Percentiles rank a stretch among this genome's conserved stretches.
Evolutionary conservation across 345 rosid species (phyloP).

Genomic region (Gossypium herbaceum): DNA sequence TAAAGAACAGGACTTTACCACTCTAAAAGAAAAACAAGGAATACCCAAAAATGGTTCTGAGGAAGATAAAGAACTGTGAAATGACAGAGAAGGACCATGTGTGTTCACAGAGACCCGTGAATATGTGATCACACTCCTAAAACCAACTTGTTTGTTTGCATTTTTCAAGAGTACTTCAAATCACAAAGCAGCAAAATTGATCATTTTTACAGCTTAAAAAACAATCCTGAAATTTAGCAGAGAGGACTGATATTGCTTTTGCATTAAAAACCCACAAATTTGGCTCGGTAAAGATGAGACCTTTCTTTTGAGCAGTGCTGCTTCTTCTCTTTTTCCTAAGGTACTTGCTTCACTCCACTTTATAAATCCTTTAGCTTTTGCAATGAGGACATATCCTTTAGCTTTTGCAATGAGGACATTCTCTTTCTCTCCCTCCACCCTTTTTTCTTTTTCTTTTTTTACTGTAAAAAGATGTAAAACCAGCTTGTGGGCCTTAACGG

Average conservation of each 20-base stretch:
- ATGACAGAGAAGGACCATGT: constrained; percentile 15
- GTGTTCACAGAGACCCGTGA: constrained; percentile 17
- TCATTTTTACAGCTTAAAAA: constrained; percentile 29
- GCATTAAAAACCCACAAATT: constrained; percentile 15
- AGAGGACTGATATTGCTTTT: constrained; percentile 18
- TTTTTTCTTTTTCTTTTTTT: not conserved
- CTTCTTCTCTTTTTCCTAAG: constrained; percentile 29
- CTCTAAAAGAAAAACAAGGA: constrained; percentile 19
- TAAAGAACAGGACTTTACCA: constrained; percentile 24
- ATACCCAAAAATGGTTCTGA: constrained; percentile 14
- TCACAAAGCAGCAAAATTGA: constrained; percentile 20
- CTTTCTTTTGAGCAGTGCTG: constrained; percentile 43
- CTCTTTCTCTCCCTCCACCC: constrained; percentile 19
- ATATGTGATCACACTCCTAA: constrained; percentile 19
- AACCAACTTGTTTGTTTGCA: constrained; percentile 27
- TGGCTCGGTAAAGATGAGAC: constrained; percentile 31
- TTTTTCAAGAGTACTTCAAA: constrained; percentile 21
- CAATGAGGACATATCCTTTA: constrained; percentile 25
- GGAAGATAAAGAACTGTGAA: constrained; percentile 9
- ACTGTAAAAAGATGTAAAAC: constrained; percentile 51
- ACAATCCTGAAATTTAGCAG: constrained; percentile 21
- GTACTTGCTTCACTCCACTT: constrained; percentile 13
- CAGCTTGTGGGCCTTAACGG: constrained; percentile 45
- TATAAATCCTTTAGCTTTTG: constrained; percentile 32
- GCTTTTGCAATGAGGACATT: constrained; percentile 31